phyloP scores from a whole-genome alignment of 1,284 basidiomycete species.

The Xerocomus amazonicus region DNA sequence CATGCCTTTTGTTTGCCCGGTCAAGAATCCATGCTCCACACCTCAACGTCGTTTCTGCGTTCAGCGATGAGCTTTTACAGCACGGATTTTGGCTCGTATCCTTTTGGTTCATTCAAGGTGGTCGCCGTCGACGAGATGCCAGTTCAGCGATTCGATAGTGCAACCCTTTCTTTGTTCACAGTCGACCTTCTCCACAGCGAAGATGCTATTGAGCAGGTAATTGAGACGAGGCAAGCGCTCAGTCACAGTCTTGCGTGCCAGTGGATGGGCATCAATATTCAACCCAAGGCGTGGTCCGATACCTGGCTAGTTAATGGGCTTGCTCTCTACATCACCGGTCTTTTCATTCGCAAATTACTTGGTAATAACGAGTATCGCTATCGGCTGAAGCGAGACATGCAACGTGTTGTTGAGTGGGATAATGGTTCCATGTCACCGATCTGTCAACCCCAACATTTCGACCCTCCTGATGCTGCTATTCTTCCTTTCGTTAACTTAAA shows the following conservation, averaged over 20 bases:
- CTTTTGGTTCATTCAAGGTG: slow-evolving; percentile 92
- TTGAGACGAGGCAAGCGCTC: slow-evolving; percentile 85
- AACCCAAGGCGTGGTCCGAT: slow-evolving; percentile 93
- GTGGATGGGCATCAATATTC: slow-evolving; percentile 97
- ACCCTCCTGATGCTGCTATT: slow-evolving; percentile 76
- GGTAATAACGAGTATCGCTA: slow-evolving; percentile 99
- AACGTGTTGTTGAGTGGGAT: slow-evolving; percentile 88
- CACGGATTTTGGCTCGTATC: slow-evolving; percentile 94
- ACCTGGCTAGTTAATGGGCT: slow-evolving; percentile 95
- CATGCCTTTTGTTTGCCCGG: slow-evolving; percentile 93
- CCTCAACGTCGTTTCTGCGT: slow-evolving; percentile 76
- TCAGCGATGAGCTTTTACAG: slow-evolving; percentile 91
- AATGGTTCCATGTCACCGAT: slow-evolving; percentile 90
- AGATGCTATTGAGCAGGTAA: slow-evolving; percentile 90
- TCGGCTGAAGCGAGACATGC: slow-evolving; percentile 94
- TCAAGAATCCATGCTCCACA: slow-evolving; percentile 65
- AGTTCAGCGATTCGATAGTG: slow-evolving; percentile 75
- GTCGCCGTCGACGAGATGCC: slow-evolving; percentile 94
- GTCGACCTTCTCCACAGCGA: slow-evolving; percentile 85
- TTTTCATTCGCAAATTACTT: slow-evolving; percentile 84
- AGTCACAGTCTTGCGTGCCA: slow-evolving; percentile 91
- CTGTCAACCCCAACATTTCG: slow-evolving; percentile 82
- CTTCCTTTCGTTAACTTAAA: slow-evolving; percentile 94
- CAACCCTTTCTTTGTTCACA: slow-evolving; percentile 80
- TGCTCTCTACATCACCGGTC: slow-evolving; percentile 84